Evolutionary conservation across 2,329 filamentous ascomycete species (phyloP).

Genomic region (Epichloe baconii): DNA sequence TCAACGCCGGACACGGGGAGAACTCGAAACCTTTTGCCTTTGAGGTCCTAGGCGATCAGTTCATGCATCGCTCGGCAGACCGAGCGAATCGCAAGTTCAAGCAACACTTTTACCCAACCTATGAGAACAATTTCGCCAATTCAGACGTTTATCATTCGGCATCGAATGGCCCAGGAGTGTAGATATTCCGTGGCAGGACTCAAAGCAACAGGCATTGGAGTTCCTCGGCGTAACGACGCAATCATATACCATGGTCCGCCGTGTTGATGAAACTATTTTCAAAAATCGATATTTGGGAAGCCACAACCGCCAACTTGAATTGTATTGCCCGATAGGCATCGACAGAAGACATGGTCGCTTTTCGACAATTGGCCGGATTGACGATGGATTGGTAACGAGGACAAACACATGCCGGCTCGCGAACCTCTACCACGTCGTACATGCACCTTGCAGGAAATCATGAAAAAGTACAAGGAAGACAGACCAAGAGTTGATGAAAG

Average conservation of each 20-base stretch:
- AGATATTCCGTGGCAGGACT: no score
- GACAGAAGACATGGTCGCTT: not conserved
- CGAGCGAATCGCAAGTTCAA: conserved; percentile 88
- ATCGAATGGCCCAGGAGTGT: not conserved
- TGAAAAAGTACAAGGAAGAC: not conserved
- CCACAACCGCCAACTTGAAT: not conserved
- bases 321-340: not conserved
- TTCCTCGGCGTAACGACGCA: not conserved
- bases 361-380: not conserved
- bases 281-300: not conserved
- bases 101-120: conserved; percentile 49
- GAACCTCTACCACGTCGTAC: not conserved
- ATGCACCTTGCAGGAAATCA: not conserved
- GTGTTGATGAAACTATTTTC: no score
- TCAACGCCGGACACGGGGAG: conserved; percentile 32
- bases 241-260: not conserved
- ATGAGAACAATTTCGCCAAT: not conserved
- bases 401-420: not conserved
- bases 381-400: no score
- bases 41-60: conserved; percentile 78
- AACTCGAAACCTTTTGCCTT: conserved; percentile 45
- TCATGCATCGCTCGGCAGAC: conserved; percentile 71
- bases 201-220: not conserved
- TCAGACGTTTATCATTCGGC: not conserved
- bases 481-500: not conserved